A percentile compares a stretch with the other conserved stretches of the same genome.
phyloP scores from a whole-genome alignment of 352 stramenopile genomes.

The Phytophthora meadii region DNA sequence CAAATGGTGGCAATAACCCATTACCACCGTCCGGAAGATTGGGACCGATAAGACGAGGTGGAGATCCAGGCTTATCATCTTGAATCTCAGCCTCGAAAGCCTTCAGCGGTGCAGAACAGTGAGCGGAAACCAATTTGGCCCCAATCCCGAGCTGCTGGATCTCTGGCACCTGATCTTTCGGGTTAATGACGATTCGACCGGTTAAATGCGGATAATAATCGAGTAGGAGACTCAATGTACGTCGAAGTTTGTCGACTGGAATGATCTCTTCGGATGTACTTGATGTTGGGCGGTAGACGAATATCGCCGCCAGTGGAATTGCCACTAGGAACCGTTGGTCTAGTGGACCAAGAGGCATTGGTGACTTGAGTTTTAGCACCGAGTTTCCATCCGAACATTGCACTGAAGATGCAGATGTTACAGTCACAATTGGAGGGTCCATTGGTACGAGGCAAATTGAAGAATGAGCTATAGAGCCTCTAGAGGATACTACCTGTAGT shows the following conservation, averaged over 20 bases:
- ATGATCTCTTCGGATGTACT: slow-evolving; percentile 12
- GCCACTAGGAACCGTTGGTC: slow-evolving; percentile 21
- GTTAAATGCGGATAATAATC: slow-evolving; percentile 1
- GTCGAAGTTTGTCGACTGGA: slow-evolving; percentile 11
- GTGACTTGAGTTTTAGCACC: slow-evolving; percentile 10
- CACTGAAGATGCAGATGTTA: neutral
- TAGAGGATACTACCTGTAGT: too few species aligned
- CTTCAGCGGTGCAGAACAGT: neutral
- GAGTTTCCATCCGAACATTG: slow-evolving; percentile 9
- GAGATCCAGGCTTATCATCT: slow-evolving; percentile 28
- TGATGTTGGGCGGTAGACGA: slow-evolving; percentile 18
- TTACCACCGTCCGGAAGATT: slow-evolving; percentile 27
- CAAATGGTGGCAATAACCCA: slow-evolving; percentile 29
- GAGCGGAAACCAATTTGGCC: neutral
- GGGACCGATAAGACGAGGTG: slow-evolving; percentile 20
- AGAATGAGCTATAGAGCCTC: neutral
- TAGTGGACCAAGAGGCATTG: slow-evolving; percentile 25
- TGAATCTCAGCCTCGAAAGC: neutral
- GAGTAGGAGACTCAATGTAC: neutral
- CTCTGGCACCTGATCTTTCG: neutral
- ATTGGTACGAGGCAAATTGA: neutral
- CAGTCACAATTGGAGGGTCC: neutral
- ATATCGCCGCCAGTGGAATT: slow-evolving; percentile 28
- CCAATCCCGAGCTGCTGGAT: neutral
- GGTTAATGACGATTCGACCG: slow-evolving; percentile 15